Evolutionary conservation across 108 stramenopile genomes (phyloP).

Genomic region (Fistulifera pelliculosa): DNA sequence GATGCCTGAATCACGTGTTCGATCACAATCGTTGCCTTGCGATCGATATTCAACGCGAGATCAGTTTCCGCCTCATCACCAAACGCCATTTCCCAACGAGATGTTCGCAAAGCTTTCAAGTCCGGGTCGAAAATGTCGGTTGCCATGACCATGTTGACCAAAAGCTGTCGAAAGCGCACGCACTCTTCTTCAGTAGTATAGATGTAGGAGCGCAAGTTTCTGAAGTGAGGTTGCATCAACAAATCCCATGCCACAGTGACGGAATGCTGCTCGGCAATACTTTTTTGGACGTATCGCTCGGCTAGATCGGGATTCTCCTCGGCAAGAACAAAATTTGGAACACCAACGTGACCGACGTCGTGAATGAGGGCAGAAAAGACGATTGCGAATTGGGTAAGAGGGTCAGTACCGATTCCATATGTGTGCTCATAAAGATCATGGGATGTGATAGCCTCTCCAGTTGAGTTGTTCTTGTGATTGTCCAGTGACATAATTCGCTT

Average conservation of each 20-base stretch:
- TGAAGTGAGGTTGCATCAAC: background rate
- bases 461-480: slow-evolving; percentile 3
- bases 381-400: slow-evolving; percentile 24
- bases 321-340: slow-evolving; percentile 1
- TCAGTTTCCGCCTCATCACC: background rate
- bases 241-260: slow-evolving; percentile 6
- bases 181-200: slow-evolving; percentile 1
- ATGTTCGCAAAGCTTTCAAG: slow-evolving; percentile 3
- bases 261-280: slow-evolving; percentile 13
- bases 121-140: slow-evolving; percentile 10
- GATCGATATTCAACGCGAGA: slow-evolving; percentile 3
- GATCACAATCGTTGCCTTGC: slow-evolving; percentile 38
- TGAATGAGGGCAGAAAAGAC: slow-evolving; percentile 30
- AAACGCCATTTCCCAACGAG: slow-evolving; percentile 14
- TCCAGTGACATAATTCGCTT: slow-evolving; percentile 3
- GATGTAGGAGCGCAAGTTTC: slow-evolving; percentile 1
- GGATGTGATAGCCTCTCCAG: background rate
- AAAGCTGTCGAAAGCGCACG: slow-evolving; percentile 3
- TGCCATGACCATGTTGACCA: slow-evolving; percentile 17
- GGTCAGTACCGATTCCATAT: slow-evolving; percentile 19
- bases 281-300: background rate
- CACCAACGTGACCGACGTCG: slow-evolving; percentile 10
- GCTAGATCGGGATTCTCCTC: slow-evolving; percentile 6
- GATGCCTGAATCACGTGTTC: slow-evolving; percentile 46
- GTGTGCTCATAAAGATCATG: slow-evolving; percentile 3